Percentiles rank a stretch among this genome's conserved stretches.
phyloP scores from a whole-genome alignment of 192 early-diverging fungal genomes.

The Coemansia sp. region DNA sequence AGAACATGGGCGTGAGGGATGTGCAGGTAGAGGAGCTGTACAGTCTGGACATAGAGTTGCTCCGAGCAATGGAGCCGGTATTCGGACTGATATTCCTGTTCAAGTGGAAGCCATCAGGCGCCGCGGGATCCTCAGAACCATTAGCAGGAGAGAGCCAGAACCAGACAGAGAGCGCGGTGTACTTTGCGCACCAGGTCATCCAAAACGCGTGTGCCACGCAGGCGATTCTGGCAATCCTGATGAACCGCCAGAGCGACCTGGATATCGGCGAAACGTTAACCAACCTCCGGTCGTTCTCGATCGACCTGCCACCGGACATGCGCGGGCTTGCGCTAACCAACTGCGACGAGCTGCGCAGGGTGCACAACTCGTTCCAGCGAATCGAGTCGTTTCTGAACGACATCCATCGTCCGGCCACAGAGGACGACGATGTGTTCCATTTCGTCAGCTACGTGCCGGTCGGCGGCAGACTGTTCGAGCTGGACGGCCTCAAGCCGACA shows the following conservation, averaged over 20 bases:
- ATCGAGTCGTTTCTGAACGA: constrained; percentile 77
- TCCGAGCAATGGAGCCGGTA: constrained; percentile 68
- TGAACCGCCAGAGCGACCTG: constrained; percentile 60
- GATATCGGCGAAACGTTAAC: constrained; percentile 70
- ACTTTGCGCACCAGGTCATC: constrained; percentile 77
- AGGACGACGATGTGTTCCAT: constrained; percentile 76
- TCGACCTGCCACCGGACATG: constrained; percentile 71
- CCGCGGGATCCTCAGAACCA: constrained; percentile 7
- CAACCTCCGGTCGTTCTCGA: constrained; percentile 71
- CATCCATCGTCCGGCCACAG: constrained; percentile 50
- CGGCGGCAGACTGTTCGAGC: constrained; percentile 71
- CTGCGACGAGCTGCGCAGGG: constrained; percentile 69
- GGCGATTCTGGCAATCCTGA: constrained; percentile 74
- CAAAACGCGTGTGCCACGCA: constrained; percentile 87
- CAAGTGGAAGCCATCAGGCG: constrained; percentile 61
- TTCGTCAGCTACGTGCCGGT: constrained; percentile 78
- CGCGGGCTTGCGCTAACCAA: constrained; percentile 80
- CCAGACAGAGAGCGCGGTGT: constrained; percentile 53
- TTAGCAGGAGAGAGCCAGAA: constrained; percentile 14
- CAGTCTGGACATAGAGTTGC: constrained; percentile 64
- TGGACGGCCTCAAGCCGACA: constrained; percentile 70
- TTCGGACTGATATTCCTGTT: constrained; percentile 85
- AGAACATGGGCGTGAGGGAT: constrained; percentile 68
- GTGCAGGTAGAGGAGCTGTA: constrained; percentile 81
- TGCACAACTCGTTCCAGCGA: constrained; percentile 81